Conservation (phyloP, 2,329 filamentous ascomycete genomes). For the Fusarium sulawesiense region DNA sequence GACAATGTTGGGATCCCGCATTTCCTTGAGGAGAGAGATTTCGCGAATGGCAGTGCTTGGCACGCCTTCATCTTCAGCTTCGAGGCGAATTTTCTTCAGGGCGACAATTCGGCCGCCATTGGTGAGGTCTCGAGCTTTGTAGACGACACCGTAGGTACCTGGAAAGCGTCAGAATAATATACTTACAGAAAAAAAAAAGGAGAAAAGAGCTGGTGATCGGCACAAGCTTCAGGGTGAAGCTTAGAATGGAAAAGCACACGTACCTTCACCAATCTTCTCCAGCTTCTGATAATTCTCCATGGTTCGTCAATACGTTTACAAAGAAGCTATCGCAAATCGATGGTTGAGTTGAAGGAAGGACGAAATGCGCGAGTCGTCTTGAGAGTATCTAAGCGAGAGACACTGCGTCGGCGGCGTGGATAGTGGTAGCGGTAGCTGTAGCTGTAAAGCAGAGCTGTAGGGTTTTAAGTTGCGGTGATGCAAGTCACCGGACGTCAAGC, state of each 20-base stretch:
- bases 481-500: slow-evolving; percentile 3
- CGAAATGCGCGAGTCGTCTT: slow-evolving; percentile 18
- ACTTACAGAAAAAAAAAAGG: neutral
- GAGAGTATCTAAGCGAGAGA: slow-evolving; percentile 27
- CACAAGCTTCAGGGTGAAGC: neutral
- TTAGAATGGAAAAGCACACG: slow-evolving; percentile 43
- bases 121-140: slow-evolving; percentile 89
- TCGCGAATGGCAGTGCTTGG: slow-evolving; percentile 94
- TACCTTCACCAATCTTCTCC: slow-evolving; percentile 96
- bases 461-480: slow-evolving; percentile 7
- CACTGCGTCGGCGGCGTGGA: slow-evolving; percentile 33
- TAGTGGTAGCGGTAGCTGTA: slow-evolving; percentile 2
- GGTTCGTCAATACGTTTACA: slow-evolving; percentile 31
- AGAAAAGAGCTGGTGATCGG: slow-evolving; percentile 1
- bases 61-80: slow-evolving; percentile 94
- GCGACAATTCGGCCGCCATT: slow-evolving; percentile 88
- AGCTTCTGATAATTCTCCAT: slow-evolving; percentile 99
- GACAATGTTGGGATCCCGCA: slow-evolving; percentile 92
- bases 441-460: neutral
- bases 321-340: slow-evolving; percentile 13
- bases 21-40: slow-evolving; percentile 93
- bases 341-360: slow-evolving; percentile 19
- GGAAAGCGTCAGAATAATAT: slow-evolving; percentile 2
- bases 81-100: slow-evolving; percentile 94
- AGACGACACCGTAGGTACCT: slow-evolving; percentile 96